Base-by-base conservation (phyloP, 306 rosid species). In the Macrotyloma uniflorum region DNA sequence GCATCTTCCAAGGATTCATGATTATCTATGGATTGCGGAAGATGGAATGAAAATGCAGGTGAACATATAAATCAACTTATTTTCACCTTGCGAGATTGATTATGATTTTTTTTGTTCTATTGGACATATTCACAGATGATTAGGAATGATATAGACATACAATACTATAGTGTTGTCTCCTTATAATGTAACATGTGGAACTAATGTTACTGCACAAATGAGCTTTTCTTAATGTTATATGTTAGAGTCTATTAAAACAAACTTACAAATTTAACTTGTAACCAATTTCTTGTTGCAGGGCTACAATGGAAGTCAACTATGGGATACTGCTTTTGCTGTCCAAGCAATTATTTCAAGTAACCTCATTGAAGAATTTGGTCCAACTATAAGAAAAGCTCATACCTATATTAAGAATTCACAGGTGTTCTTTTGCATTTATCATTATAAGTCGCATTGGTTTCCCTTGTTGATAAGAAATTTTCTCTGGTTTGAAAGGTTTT, bases 41-140 rank as follows among this genome's bases (percentile, higher is more conserved):
- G 98, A 92, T 79, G 98, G 97, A 83, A 92, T 94, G 96, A 94
- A 92, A 86, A 90, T 94, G 93, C 94, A 94, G 96, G 97, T 91
- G 22, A 49, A 58, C 67, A 62, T 65, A 57, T 72, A 65, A 65
- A 32, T 75, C 72, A 79, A 79, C 86, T 61, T 65, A 75, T 65
- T 62, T 35, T 79, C 77, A 76, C 50, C 72, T 82, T 82, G 62
- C 57, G 45, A 5, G 55, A 78, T 46, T 70, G 72, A 74, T 69
- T 22, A 61, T 70, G 79, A 46, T 26, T 20, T 10, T 80, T 83
- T 55, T 72, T 40, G 65, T 74, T 42, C 24, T 72, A 63, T 63
- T 73, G 72, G 69, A 38, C 64, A 20, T 69, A 64, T 53, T 84
- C 24, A 36, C 24, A 42, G 58, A 75, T 75, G 75, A 72, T 75